Evolutionary conservation across 306 rosid genomes (phyloP).

Genomic region (Corylus heterophylla): DNA sequence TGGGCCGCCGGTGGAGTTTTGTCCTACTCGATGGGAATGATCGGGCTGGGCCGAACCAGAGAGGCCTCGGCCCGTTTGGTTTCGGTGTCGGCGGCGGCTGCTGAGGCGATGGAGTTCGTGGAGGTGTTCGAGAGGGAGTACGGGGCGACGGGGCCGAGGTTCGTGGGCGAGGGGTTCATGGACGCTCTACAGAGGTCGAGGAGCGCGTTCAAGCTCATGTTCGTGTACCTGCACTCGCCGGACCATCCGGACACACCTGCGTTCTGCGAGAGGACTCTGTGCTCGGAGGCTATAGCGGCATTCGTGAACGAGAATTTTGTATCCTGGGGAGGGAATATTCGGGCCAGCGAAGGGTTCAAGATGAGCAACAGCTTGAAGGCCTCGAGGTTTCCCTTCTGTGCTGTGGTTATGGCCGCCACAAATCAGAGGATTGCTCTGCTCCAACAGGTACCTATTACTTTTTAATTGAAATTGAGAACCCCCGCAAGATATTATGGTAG

Average conservation of each 20-base stretch:
- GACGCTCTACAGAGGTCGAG: conserved; percentile 88
- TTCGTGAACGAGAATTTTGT: conserved; percentile 88
- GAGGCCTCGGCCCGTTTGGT: conserved; percentile 57
- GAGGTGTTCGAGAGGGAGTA: conserved; percentile 75
- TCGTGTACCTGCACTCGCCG: conserved; percentile 93
- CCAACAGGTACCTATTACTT: conserved; percentile 63
- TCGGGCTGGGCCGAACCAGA: conserved; percentile 53
- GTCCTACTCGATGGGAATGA: conserved; percentile 78
- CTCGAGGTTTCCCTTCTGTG: conserved; percentile 88
- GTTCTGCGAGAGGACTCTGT: conserved; percentile 82
- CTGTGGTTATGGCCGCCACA: conserved; percentile 87
- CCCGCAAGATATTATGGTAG: not conserved
- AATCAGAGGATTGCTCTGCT: conserved; percentile 93
- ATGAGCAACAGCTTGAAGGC: conserved; percentile 98
- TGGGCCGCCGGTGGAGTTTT: conserved; percentile 98
- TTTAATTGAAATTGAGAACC: not conserved
- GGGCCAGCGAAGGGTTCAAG: conserved; percentile 94
- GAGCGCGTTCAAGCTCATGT: conserved; percentile 66
- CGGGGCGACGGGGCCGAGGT: conserved; percentile 58
- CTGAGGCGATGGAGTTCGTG: conserved; percentile 72
- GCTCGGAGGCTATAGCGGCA: conserved; percentile 54
- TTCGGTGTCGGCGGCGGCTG: conserved; percentile 57
- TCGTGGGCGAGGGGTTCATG: conserved; percentile 83
- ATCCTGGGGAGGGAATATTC: conserved; percentile 92
- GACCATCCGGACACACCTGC: conserved; percentile 88